Evolutionary conservation across 2,329 filamentous ascomycete species (phyloP), one percentile per base, ranked within the genome.

Genomic region (Nemania diffusa): DNA sequence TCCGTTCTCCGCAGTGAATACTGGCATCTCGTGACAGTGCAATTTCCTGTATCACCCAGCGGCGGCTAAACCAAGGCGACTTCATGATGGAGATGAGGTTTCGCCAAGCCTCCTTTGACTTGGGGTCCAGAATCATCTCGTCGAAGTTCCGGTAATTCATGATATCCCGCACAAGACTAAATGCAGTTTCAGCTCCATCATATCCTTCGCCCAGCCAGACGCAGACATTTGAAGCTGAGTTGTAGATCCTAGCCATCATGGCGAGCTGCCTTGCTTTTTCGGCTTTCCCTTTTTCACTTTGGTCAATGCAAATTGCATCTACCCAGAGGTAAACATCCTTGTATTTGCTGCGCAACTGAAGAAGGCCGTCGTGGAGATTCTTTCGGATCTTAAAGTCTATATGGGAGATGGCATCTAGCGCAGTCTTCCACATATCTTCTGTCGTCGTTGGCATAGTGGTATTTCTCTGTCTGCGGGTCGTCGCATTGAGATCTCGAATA

Each of bases 1-100:
- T 55, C 20, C 27, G 26, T 17, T 48, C 37, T 26, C 62, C 62
- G 40, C 55, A 59, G 29, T 64, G 62, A 29, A 64, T 20, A 15
- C 26, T 59, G 8, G 62, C 62, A 27, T 64, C 46, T 48, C 62
- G 55, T n/a, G 62, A 53, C 27, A 59, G 15, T 8, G 62, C 26
- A 59, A 64, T 59, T 37, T 64, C 62, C 37, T 64, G 55, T 5
- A 64, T 55, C 26, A 64, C 62, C 62, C 62, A 64, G 3, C 62
- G 62, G 4, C 62, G 62, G 34, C 55, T 48, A 32, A 64, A 64
- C 62, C 62, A 64, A 27, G 55, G 62, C 0, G 46, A 48, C 7
- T 59, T 64, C 62, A 59, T 59, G 17, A 59, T 55, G 27, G 27
- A 46, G 27, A 55, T 55, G 17, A 64, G 62, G 50, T 55, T 37